Percentiles rank a stretch among this genome's conserved stretches.
These are phyloP conservation scores for Lachnellula hyalina DNA, from an alignment of 2,329 filamentous ascomycete species.

Conservation along the genomic window DNA sequence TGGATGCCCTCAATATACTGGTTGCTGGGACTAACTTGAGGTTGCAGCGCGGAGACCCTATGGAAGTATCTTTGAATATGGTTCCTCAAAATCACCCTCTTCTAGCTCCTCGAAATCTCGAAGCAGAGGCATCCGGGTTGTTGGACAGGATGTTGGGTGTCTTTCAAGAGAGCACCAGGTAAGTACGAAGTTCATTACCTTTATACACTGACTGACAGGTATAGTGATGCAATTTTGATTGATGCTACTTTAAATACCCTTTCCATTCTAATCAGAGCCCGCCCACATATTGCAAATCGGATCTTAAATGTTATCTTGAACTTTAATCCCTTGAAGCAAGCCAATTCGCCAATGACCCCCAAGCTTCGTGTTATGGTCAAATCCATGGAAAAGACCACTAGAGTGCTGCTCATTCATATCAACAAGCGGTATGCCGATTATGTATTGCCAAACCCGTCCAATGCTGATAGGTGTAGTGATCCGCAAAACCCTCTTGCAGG, in stretches of 20 bases:
- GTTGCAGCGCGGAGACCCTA: conserved; percentile 60
- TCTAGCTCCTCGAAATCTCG: conserved; percentile 72
- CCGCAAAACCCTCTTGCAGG: conserved; percentile 69
- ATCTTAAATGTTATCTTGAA: conserved; percentile 80
- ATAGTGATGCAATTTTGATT: conserved; percentile 78
- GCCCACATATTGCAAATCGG: conserved; percentile 75
- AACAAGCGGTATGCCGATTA: conserved; percentile 59
- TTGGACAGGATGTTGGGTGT: conserved; percentile 81
- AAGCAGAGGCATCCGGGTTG: conserved; percentile 87
- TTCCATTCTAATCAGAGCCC: conserved; percentile 73
- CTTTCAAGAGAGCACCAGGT: conserved; percentile 84
- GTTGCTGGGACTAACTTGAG: conserved; percentile 10
- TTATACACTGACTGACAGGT: conserved; percentile 34
- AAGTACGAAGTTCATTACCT: conserved; percentile 32
- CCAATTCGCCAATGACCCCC: conserved; percentile 69
- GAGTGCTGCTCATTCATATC: conserved; percentile 77
- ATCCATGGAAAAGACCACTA: conserved; percentile 92
- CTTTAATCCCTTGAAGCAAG: conserved; percentile 86
- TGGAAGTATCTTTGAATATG: conserved; percentile 81
- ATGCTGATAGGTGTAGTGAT: conserved; percentile 50
- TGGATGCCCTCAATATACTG: conserved; percentile 31
- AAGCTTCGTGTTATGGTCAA: conserved; percentile 76
- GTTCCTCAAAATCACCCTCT: conserved; percentile 78
- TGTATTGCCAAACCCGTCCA: conserved; percentile 1
- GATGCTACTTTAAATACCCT: conserved; percentile 90